A percentile compares a stretch with the other conserved stretches of the same genome.
phyloP scores from a whole-genome alignment of 2,329 filamentous ascomycete species.

The Stagonosporopsis cucurbitacearum region DNA sequence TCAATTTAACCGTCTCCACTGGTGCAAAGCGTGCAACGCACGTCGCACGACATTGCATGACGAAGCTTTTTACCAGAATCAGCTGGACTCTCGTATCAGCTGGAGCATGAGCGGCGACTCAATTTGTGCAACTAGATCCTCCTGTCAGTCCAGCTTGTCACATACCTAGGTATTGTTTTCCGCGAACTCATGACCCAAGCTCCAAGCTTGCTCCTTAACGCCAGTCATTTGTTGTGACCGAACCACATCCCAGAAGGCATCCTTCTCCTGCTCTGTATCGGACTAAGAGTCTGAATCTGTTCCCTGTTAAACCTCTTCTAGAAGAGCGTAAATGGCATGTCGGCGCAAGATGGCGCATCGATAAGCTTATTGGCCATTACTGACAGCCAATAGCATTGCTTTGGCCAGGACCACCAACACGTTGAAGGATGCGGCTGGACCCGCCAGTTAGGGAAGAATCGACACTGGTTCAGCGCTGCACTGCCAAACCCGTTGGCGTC shows the following conservation, averaged over 20 bases:
- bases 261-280: background rate
- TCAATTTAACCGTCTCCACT: slow-evolving; percentile 18
- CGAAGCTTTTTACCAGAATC: slow-evolving; percentile 8
- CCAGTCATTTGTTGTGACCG: slow-evolving; percentile 7
- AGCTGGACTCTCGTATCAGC: slow-evolving; percentile 10
- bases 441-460: slow-evolving; percentile 16
- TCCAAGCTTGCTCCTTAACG: slow-evolving; percentile 2
- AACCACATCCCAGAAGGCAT: slow-evolving; percentile 8
- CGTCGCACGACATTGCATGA: slow-evolving; percentile 18
- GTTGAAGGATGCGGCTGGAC: slow-evolving; percentile 9
- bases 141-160: background rate
- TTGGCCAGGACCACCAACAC: slow-evolving; percentile 3
- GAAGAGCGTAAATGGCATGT: background rate
- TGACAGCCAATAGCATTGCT: slow-evolving; percentile 3
- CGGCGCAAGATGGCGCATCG: slow-evolving; percentile 6
- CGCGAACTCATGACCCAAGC: slow-evolving; percentile 16
- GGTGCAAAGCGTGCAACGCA: slow-evolving; percentile 10
- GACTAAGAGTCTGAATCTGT: slow-evolving; percentile 1
- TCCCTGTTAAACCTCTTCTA: background rate
- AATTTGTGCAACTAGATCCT: background rate
- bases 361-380: slow-evolving; percentile 5
- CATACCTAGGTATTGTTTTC: background rate
- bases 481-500: slow-evolving; percentile 13
- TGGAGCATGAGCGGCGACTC: slow-evolving; percentile 8
- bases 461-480: slow-evolving; percentile 12